Evolutionary conservation across 2,329 filamentous ascomycete genomes (phyloP).

Genomic region (Simplicillium sp.): DNA sequence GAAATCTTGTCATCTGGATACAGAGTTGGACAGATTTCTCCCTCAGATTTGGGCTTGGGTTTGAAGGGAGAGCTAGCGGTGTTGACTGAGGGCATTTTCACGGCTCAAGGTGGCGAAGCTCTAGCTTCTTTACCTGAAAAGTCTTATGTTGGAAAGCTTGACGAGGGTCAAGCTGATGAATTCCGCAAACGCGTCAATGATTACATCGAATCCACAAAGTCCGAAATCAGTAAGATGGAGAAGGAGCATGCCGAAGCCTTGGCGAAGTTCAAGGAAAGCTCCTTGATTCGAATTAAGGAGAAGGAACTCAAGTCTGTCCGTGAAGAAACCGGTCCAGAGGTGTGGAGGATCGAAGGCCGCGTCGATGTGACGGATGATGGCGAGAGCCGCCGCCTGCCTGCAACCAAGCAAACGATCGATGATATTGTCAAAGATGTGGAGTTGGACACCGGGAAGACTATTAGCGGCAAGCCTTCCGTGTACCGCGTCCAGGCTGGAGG

Average conservation of each 20-base stretch:
- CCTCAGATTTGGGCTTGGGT: conserved; percentile 79
- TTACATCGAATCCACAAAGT: conserved; percentile 62
- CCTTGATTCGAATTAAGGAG: conserved; percentile 64
- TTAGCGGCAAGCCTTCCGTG: conserved; percentile 54
- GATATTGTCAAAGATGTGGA: conserved; percentile 71
- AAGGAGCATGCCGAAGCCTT: conserved; percentile 67
- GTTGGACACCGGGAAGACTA: conserved; percentile 55
- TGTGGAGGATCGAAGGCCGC: conserved; percentile 54
- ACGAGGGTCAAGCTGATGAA: conserved; percentile 68
- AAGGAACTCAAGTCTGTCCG: conserved; percentile 60
- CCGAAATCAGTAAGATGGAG: conserved; percentile 80
- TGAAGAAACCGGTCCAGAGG: conserved; percentile 48
- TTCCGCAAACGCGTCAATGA: conserved; percentile 72
- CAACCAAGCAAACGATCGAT: conserved; percentile 49
- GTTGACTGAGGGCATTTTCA: conserved; percentile 78
- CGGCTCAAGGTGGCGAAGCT: conserved; percentile 46
- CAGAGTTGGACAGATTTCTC: conserved; percentile 72
- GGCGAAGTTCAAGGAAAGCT: conserved; percentile 62
- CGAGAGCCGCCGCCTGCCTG: conserved; percentile 22
- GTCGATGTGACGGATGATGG: conserved; percentile 41
- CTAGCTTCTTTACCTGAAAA: conserved; percentile 38
- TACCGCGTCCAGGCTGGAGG: conserved; percentile 72
- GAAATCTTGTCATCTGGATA: conserved; percentile 91
- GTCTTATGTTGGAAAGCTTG: conserved; percentile 54
- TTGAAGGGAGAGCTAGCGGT: conserved; percentile 72